These are phyloP conservation scores for Persicaria tinctoria DNA, from an alignment of 148 eudicot species.

Conservation along the genomic window DNA sequence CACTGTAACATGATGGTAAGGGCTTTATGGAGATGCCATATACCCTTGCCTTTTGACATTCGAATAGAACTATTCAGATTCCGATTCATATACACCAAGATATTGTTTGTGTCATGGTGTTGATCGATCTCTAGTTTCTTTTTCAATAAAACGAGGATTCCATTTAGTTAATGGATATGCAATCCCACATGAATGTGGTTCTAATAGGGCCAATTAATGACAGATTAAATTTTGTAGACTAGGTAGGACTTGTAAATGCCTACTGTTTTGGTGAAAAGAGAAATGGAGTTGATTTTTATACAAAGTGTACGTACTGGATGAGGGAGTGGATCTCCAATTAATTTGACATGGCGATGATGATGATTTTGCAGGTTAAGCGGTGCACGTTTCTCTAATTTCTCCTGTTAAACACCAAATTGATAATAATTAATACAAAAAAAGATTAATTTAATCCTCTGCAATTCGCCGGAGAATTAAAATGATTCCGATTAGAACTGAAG, in stretches of 20 bases:
- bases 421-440: not conserved
- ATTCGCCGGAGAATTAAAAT: not conserved
- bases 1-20: not conserved
- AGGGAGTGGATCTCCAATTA: constrained; percentile 6
- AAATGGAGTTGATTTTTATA: not conserved
- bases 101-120: not conserved
- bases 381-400: constrained; percentile 8
- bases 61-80: not conserved
- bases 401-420: constrained; percentile 5
- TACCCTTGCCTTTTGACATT: not conserved
- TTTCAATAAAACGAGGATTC: not conserved
- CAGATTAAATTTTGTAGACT: not conserved
- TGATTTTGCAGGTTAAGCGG: constrained; percentile 1
- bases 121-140: not conserved
- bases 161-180: not conserved
- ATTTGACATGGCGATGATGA: constrained; percentile 1
- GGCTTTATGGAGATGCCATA: not conserved
- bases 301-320: not conserved
- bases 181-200: not conserved
- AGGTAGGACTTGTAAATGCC: not conserved
- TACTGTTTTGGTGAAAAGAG: not conserved
- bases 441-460: not conserved
- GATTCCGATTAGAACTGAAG: not conserved
- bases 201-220: not conserved
- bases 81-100: not conserved